phyloP scores from a whole-genome alignment of 2,329 filamentous ascomycete species.

The Colletotrichum costaricense region DNA sequence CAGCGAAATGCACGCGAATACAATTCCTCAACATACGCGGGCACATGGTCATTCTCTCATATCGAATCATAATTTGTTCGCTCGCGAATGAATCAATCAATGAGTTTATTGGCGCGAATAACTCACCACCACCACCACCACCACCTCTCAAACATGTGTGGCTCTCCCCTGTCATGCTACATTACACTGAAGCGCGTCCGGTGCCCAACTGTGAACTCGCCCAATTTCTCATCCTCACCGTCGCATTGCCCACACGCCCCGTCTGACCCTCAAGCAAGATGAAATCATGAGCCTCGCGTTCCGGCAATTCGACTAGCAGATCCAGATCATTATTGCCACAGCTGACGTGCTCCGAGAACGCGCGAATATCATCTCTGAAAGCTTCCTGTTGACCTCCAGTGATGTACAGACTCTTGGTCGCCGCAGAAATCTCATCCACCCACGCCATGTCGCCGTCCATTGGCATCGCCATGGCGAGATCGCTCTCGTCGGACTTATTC shows the following conservation, averaged over 20 bases:
- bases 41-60: background rate
- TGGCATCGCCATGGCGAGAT: conserved; percentile 43
- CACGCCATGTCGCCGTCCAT: conserved; percentile 44
- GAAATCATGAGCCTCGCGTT: conserved; percentile 48
- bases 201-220: conserved; percentile 12
- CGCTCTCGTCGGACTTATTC: conserved; percentile 25
- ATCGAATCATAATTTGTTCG: background rate
- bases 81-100: background rate
- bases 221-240: conserved; percentile 46
- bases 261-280: conserved; percentile 44
- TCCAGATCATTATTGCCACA: conserved; percentile 38
- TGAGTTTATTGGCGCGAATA: background rate
- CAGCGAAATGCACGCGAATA: background rate
- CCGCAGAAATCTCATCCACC: conserved; percentile 40
- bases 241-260: conserved; percentile 42
- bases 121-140: no score
- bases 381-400: conserved; percentile 47
- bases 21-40: no score
- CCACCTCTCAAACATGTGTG: background rate
- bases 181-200: background rate
- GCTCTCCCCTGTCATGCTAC: background rate
- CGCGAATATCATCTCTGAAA: conserved; percentile 43
- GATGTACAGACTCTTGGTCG: conserved; percentile 43
- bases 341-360: conserved; percentile 40
- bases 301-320: conserved; percentile 43